phyloP scores from a whole-genome alignment of 176 grass and related monocot genomes.

The Otatea glauca region DNA sequence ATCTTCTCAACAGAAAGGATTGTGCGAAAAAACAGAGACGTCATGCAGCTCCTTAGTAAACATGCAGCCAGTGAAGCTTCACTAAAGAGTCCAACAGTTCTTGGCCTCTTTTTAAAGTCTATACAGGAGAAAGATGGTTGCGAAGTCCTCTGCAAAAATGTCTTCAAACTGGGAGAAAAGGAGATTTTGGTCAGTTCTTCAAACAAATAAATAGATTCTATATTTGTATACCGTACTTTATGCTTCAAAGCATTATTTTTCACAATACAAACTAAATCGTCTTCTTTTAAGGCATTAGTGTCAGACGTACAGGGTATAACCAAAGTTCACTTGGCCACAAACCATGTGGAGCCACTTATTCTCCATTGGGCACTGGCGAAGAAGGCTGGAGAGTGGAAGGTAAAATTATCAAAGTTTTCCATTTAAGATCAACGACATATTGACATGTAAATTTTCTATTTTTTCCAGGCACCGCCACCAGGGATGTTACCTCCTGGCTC shows the following conservation, averaged over 20 bases:
- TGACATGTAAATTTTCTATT: no score
- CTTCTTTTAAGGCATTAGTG: constrained; percentile 57
- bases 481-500: constrained; percentile 70
- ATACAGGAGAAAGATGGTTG: constrained; percentile 53
- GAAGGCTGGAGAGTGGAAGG: constrained; percentile 82
- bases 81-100: constrained; percentile 55
- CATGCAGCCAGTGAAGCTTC: constrained; percentile 46
- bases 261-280: no score
- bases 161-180: constrained; percentile 71
- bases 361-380: constrained; percentile 86
- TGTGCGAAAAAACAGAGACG: constrained; percentile 77
- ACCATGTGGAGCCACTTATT: constrained; percentile 62
- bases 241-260: no score
- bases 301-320: constrained; percentile 62
- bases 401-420: neutral
- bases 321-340: constrained; percentile 85
- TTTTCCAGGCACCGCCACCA: constrained; percentile 58
- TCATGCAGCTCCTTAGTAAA: constrained; percentile 75
- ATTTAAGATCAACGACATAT: no score
- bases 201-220: no score
- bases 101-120: constrained; percentile 68
- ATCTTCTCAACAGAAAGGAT: constrained; percentile 49
- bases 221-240: no score
- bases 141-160: constrained; percentile 71
- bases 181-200: constrained; percentile 36